Conservation (phyloP, 139 green algal genomes). For the Picochlorum sp. region DNA sequence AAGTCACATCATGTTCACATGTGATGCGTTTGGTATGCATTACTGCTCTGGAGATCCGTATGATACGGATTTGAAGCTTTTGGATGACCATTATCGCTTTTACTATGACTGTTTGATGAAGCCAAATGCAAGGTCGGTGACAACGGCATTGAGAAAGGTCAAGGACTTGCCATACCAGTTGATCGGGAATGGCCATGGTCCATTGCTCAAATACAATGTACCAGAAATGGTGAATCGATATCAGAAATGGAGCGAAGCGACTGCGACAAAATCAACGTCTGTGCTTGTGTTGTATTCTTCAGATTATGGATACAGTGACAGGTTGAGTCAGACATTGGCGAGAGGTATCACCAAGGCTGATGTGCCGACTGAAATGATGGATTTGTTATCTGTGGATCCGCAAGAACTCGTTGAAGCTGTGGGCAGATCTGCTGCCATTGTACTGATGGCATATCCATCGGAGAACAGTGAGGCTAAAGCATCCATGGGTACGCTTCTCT, state of each 20-base stretch:
- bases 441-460: conserved; percentile 72
- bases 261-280: conserved; percentile 53
- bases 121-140: conserved; percentile 85
- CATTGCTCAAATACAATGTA: conserved; percentile 69
- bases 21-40: conserved; percentile 93
- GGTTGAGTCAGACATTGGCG: conserved; percentile 85
- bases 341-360: conserved; percentile 87
- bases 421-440: conserved; percentile 51
- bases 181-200: conserved; percentile 85
- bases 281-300: conserved; percentile 78
- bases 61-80: conserved; percentile 47
- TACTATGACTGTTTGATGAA: conserved; percentile 99
- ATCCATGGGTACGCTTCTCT: conserved; percentile 59
- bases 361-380: conserved; percentile 81
- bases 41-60: conserved; percentile 81
- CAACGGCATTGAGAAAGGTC: conserved; percentile 79
- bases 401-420: conserved; percentile 74
- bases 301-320: conserved; percentile 91
- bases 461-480: conserved; percentile 42
- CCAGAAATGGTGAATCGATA: conserved; percentile 67
- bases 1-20: conserved; percentile 91
- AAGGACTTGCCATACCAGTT: conserved; percentile 65
- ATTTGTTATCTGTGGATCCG: conserved; percentile 67
- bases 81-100: conserved; percentile 73
- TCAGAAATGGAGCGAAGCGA: conserved; percentile 57